Evolutionary conservation across 2,329 filamentous ascomycete species (phyloP), one percentile per base, ranked within the genome.

Genomic region (Blastomyces parvus): DNA sequence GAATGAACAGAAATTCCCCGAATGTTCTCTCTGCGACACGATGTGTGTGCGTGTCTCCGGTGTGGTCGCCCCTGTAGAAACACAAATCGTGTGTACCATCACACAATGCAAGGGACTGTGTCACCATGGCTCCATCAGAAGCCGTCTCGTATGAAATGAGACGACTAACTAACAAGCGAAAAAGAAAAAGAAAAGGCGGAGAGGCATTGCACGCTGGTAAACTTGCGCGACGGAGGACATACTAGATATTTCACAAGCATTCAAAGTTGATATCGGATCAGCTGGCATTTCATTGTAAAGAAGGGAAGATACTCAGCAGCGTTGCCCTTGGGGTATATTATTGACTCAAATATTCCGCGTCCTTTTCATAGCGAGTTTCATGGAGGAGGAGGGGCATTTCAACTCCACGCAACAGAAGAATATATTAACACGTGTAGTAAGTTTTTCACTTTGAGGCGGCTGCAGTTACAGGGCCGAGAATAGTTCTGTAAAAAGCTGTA

Each of bases 31-130:
- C 55, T n/a, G 5, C 22, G 36, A 19, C 36, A 57, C n/a, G n/a
- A 22, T 40, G 33, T n/a, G 11, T n/a, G 11, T 36, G 55, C 13
- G n/a, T 13, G 33, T 9, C 8, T 8, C 36, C 36, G 36, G 36
- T 38, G 36, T 38, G 1, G 33, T 14, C 8, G n/a, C 14, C 33
- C 36, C 17, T 36, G 55, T 56, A 19, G 30, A 22, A 38, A 38
- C n/a, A 56, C 38, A 14, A 19, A 56, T 36, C 52, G 30, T 56
- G 52, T 57, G 36, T 27, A 40, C 2, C 55, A 57, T 57, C 33
- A 5, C 55, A 57, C 55, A 57, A 42, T 57, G 55, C 55, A 57
- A 55, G 55, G 55, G 14, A 57, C 55, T 40, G 55, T 57, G 55
- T 36, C 19, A 57, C 55, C n/a, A n/a, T 0, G 4, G n/a, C 17